These are phyloP conservation scores for Jimgerdemannia flammicorona DNA, from an alignment of 192 early-diverging fungal genomes.

Conservation along the genomic window DNA sequence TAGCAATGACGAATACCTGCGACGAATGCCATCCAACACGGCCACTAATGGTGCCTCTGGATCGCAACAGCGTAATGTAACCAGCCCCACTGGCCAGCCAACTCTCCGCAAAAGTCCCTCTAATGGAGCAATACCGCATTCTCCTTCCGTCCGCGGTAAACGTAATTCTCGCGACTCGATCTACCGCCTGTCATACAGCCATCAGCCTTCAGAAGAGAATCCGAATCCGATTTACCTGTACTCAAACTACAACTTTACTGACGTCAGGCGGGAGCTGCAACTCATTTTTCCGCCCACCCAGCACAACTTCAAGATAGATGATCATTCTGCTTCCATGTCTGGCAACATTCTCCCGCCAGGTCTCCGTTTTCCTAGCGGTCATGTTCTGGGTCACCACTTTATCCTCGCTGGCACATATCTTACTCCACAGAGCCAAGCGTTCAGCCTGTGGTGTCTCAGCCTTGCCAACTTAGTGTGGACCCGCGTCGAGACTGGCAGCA, in stretches of 20 bases:
- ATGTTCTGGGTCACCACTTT: slow-evolving; percentile 63
- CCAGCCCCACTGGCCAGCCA: background rate
- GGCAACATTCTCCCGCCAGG: slow-evolving; percentile 66
- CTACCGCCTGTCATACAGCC: background rate
- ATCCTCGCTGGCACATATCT: slow-evolving; percentile 73
- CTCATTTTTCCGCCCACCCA: slow-evolving; percentile 53
- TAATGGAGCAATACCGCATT: background rate
- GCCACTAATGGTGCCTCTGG: background rate
- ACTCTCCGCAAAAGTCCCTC: background rate
- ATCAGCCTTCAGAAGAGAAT: slow-evolving; percentile 33
- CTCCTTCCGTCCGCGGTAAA: background rate
- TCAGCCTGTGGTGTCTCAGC: slow-evolving; percentile 72
- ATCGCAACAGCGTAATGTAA: background rate
- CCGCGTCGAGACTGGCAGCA: slow-evolving; percentile 62
- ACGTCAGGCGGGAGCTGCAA: slow-evolving; percentile 75
- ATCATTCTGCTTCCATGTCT: slow-evolving; percentile 65
- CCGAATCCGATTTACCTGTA: slow-evolving; percentile 67
- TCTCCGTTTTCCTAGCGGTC: slow-evolving; percentile 72
- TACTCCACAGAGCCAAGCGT: slow-evolving; percentile 58
- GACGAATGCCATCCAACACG: background rate
- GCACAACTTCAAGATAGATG: slow-evolving; percentile 55
- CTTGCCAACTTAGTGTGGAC: slow-evolving; percentile 58
- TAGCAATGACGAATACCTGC: background rate
- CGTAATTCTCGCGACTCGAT: background rate
- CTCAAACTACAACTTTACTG: slow-evolving; percentile 80